Conservation (phyloP, 2,329 filamentous ascomycete species). For the Paraphaeosphaeria sporulosa region DNA sequence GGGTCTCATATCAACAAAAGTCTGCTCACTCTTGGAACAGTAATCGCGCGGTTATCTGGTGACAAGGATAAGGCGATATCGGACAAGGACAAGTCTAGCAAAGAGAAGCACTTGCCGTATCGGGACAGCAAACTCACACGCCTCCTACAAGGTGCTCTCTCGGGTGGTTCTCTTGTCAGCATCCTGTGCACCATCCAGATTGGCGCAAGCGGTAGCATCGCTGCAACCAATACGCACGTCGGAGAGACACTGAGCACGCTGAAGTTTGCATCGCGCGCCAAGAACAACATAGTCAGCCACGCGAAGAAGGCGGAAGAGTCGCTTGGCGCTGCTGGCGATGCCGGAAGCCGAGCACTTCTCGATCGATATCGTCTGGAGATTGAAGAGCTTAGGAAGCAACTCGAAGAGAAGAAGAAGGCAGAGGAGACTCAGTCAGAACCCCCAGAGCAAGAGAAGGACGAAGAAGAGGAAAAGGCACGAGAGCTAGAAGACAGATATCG, state of each 20-base stretch:
- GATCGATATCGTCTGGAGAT: constrained; percentile 97
- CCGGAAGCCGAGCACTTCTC: constrained; percentile 83
- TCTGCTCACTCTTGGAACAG: constrained; percentile 90
- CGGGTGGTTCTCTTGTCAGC: constrained; percentile 92
- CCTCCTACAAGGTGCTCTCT: constrained; percentile 88
- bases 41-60: constrained; percentile 91
- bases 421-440: constrained; percentile 60
- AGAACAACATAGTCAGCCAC: constrained; percentile 97
- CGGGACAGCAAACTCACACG: constrained; percentile 97
- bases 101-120: constrained; percentile 94
- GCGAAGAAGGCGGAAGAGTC: constrained; percentile 95
- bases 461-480: constrained; percentile 72
- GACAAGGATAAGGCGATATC: constrained; percentile 77
- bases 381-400: constrained; percentile 76
- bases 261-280: constrained; percentile 94
- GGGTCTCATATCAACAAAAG: constrained; percentile 99
- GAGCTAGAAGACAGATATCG: constrained; percentile 79
- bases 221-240: constrained; percentile 76
- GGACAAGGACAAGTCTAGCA: constrained; percentile 76
- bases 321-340: constrained; percentile 76
- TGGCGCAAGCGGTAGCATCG: constrained; percentile 75
- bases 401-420: constrained; percentile 79
- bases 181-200: constrained; percentile 97
- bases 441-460: constrained; percentile 63
- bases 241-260: constrained; percentile 93